Evolutionary conservation across 805 yeast genomes (phyloP).

Genomic region (Yamadazyma tumulicola): DNA sequence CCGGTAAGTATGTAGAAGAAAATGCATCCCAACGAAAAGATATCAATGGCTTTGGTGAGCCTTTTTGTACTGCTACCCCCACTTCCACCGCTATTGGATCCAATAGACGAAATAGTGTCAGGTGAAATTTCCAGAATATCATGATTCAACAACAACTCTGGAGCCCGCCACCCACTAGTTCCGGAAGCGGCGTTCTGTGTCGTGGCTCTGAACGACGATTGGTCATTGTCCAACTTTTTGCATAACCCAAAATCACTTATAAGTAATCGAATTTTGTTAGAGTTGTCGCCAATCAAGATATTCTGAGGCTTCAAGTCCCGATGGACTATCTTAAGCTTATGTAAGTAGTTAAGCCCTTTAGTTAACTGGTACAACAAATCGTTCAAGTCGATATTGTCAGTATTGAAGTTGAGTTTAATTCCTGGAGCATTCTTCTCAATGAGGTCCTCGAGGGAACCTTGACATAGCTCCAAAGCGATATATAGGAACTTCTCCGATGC

Average conservation of each 20-base stretch:
- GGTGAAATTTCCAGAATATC: conserved; percentile 38
- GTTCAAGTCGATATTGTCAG: conserved; percentile 27
- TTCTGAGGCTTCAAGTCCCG: conserved; percentile 94
- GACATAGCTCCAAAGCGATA: conserved; percentile 90
- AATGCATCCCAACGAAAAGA: conserved; percentile 92
- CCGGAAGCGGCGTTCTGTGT: conserved; percentile 88
- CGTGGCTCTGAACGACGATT: conserved; percentile 89
- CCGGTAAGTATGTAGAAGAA: conserved; percentile 79
- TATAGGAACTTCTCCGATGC: conserved; percentile 71
- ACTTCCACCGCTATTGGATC: conserved; percentile 12
- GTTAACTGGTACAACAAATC: conserved; percentile 71
- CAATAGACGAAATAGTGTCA: conserved; percentile 29
- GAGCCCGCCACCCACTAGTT: conserved; percentile 98
- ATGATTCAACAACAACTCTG: conserved; percentile 61
- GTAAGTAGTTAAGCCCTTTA: conserved; percentile 81
- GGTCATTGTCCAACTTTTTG: conserved; percentile 86
- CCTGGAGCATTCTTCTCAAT: conserved; percentile 45
- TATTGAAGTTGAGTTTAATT: conserved; percentile 9
- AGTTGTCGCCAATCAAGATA: conserved; percentile 68
- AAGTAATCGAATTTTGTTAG: conserved; percentile 51
- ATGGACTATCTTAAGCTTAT: conserved; percentile 87
- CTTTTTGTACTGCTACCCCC: conserved; percentile 39
- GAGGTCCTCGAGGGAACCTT: conserved; percentile 83
- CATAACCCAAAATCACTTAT: conserved; percentile 97
- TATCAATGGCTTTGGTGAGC: conserved; percentile 85